Evolutionary conservation across 768 basidiomycete genomes (phyloP), one percentile per base, ranked within the genome.

Genomic region (Grammothele lineata): DNA sequence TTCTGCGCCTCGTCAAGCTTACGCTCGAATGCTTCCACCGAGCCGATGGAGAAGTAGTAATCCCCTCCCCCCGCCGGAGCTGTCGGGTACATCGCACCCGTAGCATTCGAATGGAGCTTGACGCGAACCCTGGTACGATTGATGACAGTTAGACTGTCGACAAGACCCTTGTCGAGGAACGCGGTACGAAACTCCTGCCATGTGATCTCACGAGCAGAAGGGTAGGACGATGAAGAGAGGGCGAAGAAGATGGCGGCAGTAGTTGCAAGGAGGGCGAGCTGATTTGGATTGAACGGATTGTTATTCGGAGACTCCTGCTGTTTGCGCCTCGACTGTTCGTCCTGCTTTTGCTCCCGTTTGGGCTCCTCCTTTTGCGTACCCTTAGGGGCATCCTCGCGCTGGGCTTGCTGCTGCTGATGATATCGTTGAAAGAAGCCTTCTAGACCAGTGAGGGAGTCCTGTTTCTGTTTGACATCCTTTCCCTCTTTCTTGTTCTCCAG

Each of bases 111-210:
- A 67, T 95, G 93, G 12, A 97, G 75, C 64, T 91, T 88, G 59
- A 98, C 85, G 47, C 94, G 88, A 46, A 98, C 95, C 61, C 79
- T 87, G 51, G 80, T 80, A 23, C 91, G 81, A 65, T 97, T 98
- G 62, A 97, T 78, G 49, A 98, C 95, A 43, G 83, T 78, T 47
- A 98, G 83, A 60, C 84, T 92, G 57, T 97, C 93, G 30, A 99
- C 95, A 43, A 97, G 79, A 35, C 92, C 95, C 63, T 94, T 93
- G 68, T 95, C 87, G 37, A 99, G 85, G 74, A 99, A 92, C 9
- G 92, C 92, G 37, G 91, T 94, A 43, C 93, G 83, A 73, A 99
- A 99, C 68, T 98, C 96, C 69, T 97, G 94, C 95, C 96, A 99
- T 54, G 96, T 99, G 56, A 99, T 98, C 70, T 99, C 96, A 49